Conservation (phyloP, 2,329 filamentous ascomycete species). For the Ustulina deusta region DNA sequence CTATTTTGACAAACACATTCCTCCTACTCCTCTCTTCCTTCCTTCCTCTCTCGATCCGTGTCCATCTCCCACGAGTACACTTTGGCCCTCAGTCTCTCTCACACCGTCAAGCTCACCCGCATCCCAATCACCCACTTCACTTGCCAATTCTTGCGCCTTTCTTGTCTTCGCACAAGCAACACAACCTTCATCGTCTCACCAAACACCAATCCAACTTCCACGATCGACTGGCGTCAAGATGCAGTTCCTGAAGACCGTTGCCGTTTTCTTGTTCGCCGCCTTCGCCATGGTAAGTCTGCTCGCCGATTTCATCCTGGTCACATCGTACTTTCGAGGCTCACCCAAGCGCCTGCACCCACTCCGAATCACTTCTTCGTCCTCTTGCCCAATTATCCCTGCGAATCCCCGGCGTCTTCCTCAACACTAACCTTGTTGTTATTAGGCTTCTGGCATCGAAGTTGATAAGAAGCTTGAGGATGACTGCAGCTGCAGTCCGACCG, state of each 20-base stretch:
- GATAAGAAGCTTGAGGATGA: constrained; percentile 40
- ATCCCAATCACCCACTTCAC: neutral
- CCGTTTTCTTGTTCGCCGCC: constrained; percentile 43
- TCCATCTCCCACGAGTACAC: neutral
- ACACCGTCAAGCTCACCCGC: constrained; percentile 13
- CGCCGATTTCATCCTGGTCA: neutral
- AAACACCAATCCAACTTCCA: constrained; percentile 31
- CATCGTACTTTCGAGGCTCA: constrained; percentile 11
- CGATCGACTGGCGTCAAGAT: constrained; percentile 41
- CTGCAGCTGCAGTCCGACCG: constrained; percentile 41
- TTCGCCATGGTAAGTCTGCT: constrained; percentile 47
- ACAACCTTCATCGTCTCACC: constrained; percentile 17
- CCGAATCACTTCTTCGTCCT: neutral
- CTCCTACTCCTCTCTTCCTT: constrained; percentile 5
- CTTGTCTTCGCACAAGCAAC: constrained; percentile 22
- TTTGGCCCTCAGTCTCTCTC: neutral
- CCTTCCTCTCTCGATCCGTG: constrained; percentile 1
- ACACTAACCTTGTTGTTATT: constrained; percentile 11
- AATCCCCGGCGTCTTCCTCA: neutral
- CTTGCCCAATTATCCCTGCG: neutral
- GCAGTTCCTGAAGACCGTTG: constrained; percentile 47
- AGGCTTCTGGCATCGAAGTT: constrained; percentile 40
- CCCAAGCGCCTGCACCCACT: neutral
- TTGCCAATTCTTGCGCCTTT: neutral
- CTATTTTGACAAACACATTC: constrained; percentile 22